Evolutionary conservation across 1,139 yeast species (phyloP).

Genomic region (Yamadazyma atlantica): DNA sequence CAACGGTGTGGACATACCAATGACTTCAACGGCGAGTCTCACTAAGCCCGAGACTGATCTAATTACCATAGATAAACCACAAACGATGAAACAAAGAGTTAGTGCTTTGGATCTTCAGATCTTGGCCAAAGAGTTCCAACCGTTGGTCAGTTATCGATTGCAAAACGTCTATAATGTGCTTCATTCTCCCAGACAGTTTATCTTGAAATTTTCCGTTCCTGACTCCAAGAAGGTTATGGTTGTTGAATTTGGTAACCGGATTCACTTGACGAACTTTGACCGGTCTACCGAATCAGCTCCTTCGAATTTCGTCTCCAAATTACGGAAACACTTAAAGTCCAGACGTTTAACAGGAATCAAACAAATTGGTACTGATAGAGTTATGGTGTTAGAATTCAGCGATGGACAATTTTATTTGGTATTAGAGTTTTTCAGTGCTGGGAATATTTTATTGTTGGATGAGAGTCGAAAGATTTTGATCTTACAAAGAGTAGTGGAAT

Average conservation of each 20-base stretch:
- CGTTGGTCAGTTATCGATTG: conserved; percentile 64
- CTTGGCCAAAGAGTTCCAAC: conserved; percentile 64
- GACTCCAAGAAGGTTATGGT: conserved; percentile 76
- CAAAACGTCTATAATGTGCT: conserved; percentile 85
- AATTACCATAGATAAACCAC: too few species aligned
- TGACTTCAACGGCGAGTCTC: too few species aligned
- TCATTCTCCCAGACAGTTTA: conserved; percentile 68
- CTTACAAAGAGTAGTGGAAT: conserved; percentile 77
- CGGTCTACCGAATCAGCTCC: conserved; percentile 82
- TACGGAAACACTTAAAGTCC: conserved; percentile 82
- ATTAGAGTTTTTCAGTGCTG: conserved; percentile 92
- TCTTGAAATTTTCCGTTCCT: conserved; percentile 79
- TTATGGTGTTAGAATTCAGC: conserved; percentile 76
- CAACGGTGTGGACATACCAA: too few species aligned
- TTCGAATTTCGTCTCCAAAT: conserved; percentile 78
- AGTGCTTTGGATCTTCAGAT: conserved; percentile 80
- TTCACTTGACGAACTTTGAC: conserved; percentile 77
- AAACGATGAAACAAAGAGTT: conserved; percentile 64
- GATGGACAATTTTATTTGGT: conserved; percentile 80
- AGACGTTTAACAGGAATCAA: conserved; percentile 71
- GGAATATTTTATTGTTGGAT: conserved; percentile 80
- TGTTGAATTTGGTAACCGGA: conserved; percentile 83
- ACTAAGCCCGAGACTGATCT: too few species aligned
- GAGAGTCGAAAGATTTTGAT: conserved; percentile 65
- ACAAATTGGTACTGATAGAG: conserved; percentile 78